Evolutionary conservation across 371 early-diverging fungal genomes (phyloP).

Genomic region (Sporodiniella umbellata): DNA sequence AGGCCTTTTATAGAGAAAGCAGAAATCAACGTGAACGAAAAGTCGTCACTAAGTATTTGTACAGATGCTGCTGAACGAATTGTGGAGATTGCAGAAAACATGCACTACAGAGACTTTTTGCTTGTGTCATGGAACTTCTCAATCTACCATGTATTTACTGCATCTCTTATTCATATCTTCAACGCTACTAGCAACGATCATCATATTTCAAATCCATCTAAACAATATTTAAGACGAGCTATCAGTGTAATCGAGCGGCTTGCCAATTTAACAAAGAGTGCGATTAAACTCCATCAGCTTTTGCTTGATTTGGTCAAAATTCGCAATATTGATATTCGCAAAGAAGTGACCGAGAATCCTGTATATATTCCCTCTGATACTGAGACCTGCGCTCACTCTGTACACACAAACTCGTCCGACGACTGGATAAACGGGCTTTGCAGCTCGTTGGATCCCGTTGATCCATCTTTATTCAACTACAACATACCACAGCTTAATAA

Average conservation of each 20-base stretch:
- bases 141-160: constrained; percentile 50
- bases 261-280: constrained; percentile 23
- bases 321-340: constrained; percentile 18
- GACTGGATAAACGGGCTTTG: constrained; percentile 45
- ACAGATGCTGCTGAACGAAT: constrained; percentile 54
- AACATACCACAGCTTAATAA: background rate
- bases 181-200: constrained; percentile 30
- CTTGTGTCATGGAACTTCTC: constrained; percentile 50
- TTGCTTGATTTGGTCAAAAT: constrained; percentile 25
- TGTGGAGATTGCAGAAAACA: constrained; percentile 40
- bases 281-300: constrained; percentile 17
- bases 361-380: constrained; percentile 6
- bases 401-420: constrained; percentile 20
- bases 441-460: background rate
- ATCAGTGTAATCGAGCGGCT: constrained; percentile 28
- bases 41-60: constrained; percentile 54
- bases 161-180: constrained; percentile 40
- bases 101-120: constrained; percentile 49
- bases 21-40: constrained; percentile 21
- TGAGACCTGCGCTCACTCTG: constrained; percentile 23
- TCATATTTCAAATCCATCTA: constrained; percentile 31
- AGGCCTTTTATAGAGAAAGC: constrained; percentile 53
- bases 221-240: constrained; percentile 23
- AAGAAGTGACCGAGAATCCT: background rate
- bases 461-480: constrained; percentile 28